Conservation (phyloP, 2,329 filamentous ascomycete genomes). For the Fusarium sp. region DNA sequence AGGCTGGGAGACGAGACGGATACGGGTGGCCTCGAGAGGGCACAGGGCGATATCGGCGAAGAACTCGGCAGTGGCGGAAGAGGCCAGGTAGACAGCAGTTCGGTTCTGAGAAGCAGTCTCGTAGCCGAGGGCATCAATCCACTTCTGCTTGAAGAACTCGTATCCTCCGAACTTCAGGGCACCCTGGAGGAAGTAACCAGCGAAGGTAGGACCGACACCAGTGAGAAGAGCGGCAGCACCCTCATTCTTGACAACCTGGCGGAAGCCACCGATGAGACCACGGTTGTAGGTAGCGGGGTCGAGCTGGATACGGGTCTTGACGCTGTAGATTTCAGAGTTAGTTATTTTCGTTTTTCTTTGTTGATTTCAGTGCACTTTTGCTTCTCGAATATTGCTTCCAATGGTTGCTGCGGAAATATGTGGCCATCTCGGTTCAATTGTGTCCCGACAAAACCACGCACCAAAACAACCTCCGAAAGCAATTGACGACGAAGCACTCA, state of each 20-base stretch:
- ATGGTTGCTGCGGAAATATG: slow-evolving; percentile 7
- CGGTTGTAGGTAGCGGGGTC: slow-evolving; percentile 90
- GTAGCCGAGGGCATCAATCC: slow-evolving; percentile 82
- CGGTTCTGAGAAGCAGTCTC: slow-evolving; percentile 84
- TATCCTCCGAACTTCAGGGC: slow-evolving; percentile 95
- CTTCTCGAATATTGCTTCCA: neutral
- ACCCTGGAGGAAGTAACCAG: slow-evolving; percentile 94
- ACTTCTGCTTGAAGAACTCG: slow-evolving; percentile 96
- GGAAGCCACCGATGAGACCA: slow-evolving; percentile 88
- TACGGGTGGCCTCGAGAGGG: slow-evolving; percentile 93
- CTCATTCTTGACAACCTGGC: slow-evolving; percentile 85
- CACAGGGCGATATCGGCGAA: slow-evolving; percentile 86
- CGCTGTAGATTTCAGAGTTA: slow-evolving; percentile 65
- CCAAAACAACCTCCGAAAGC: slow-evolving; percentile 20
- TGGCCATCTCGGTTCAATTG: slow-evolving; percentile 21
- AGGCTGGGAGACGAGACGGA: slow-evolving; percentile 90
- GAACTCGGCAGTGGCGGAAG: slow-evolving; percentile 74
- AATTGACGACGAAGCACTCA: slow-evolving; percentile 33
- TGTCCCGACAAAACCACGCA: slow-evolving; percentile 13
- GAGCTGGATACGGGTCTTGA: slow-evolving; percentile 97
- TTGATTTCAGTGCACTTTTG: neutral
- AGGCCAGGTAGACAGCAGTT: slow-evolving; percentile 83
- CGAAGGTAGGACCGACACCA: slow-evolving; percentile 85
- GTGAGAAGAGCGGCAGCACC: slow-evolving; percentile 89
- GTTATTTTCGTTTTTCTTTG: slow-evolving; percentile 6